These are phyloP conservation scores for Oldenlandia corymbosa DNA, from an alignment of 257 asterid genomes.

Conservation along the genomic window DNA sequence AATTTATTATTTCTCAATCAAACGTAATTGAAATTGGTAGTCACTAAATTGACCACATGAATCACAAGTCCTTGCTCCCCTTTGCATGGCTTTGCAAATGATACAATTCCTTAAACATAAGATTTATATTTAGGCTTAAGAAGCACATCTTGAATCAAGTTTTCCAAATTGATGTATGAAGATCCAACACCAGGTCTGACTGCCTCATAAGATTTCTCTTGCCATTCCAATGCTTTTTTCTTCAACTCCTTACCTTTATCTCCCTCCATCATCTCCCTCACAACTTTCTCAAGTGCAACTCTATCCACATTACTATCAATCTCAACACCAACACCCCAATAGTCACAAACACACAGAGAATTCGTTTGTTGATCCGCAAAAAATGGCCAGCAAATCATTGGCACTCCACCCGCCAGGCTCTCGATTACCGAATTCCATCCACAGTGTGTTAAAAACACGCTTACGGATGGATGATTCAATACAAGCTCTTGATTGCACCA, in stretches of 20 bases:
- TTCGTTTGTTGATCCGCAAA: constrained; percentile 12
- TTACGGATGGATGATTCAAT: constrained; percentile 9
- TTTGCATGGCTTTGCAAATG: too few relatives aligned
- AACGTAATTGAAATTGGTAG: too few relatives aligned
- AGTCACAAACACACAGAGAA: constrained; percentile 2
- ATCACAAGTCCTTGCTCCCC: too few relatives aligned
- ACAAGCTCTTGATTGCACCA: constrained; percentile 19
- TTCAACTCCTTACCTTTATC: constrained; percentile 14
- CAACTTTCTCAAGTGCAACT: constrained; percentile 11
- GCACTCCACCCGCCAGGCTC: constrained; percentile 9
- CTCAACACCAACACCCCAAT: constrained; percentile 19
- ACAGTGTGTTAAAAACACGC: constrained; percentile 15
- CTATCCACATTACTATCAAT: constrained; percentile 14
- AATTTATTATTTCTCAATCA: too few relatives aligned
- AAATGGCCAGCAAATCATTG: constrained; percentile 20
- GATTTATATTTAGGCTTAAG: constrained; percentile 1
- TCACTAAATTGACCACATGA: too few relatives aligned
- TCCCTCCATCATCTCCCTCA: constrained; percentile 13
- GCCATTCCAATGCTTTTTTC: constrained; percentile 14
- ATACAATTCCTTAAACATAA: neutral
- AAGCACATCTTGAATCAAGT: constrained; percentile 16
- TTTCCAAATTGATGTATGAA: constrained; percentile 16
- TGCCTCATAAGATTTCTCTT: constrained; percentile 11
- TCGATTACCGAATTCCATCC: constrained; percentile 21
- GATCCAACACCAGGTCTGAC: constrained; percentile 11